Conservation (phyloP, 1,284 basidiomycete species). For the Ustilago esculenta region DNA sequence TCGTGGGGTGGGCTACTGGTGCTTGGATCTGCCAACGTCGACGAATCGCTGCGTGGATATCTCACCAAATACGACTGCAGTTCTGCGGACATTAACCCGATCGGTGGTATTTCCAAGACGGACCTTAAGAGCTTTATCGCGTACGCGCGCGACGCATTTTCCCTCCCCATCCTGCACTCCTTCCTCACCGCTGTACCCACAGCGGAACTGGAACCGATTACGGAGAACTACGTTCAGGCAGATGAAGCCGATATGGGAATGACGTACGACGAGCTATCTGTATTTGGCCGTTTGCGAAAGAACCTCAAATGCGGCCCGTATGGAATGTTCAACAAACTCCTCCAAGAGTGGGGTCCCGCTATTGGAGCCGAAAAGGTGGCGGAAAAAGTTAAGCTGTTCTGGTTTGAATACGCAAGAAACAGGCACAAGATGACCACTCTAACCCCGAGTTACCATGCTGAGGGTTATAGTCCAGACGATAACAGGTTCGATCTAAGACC, state of each 20-base stretch:
- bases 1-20: conserved; percentile 87
- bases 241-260: conserved; percentile 95
- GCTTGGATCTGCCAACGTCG: conserved; percentile 95
- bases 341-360: conserved; percentile 83
- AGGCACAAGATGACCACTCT: conserved; percentile 99
- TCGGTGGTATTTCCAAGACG: conserved; percentile 96
- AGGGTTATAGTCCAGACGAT: conserved; percentile 88
- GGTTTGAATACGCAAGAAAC: conserved; percentile 95
- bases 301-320: conserved; percentile 97
- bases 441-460: conserved; percentile 95
- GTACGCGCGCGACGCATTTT: conserved; percentile 80
- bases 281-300: conserved; percentile 92
- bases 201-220: conserved; percentile 95
- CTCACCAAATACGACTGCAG: conserved; percentile 93
- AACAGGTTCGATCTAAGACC: conserved; percentile 95
- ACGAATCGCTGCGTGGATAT: conserved; percentile 96
- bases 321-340: conserved; percentile 92
- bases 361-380: conserved; percentile 76
- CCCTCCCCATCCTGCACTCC: conserved; percentile 80
- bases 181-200: conserved; percentile 93
- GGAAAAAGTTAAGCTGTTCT: conserved; percentile 96
- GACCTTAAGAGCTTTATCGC: conserved; percentile 96
- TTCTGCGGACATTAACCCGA: conserved; percentile 91
- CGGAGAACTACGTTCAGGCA: conserved; percentile 89
- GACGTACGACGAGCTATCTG: conserved; percentile 96